Evolutionary conservation across 1,284 basidiomycete genomes (phyloP).

Genomic region (Cutaneotrichosporon mucoides): DNA sequence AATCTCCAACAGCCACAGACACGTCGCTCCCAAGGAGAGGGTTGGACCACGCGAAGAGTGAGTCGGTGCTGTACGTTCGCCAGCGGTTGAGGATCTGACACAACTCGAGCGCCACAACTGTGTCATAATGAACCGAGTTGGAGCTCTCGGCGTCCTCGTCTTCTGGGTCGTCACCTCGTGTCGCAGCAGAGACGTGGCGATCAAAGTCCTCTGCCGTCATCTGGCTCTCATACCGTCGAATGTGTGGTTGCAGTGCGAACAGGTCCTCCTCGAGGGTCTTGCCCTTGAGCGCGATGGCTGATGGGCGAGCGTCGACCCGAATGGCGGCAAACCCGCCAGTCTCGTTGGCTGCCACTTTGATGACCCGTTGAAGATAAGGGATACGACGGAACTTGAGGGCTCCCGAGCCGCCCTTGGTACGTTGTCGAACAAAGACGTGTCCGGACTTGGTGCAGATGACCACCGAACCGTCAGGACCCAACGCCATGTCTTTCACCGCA

Average conservation of each 20-base stretch:
- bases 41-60: constrained; percentile 44
- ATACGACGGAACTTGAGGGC: constrained; percentile 77
- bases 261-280: constrained; percentile 66
- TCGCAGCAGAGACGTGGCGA: neutral
- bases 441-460: constrained; percentile 92
- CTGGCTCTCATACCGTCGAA: constrained; percentile 43
- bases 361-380: constrained; percentile 76
- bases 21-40: constrained; percentile 43
- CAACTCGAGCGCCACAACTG: constrained; percentile 37
- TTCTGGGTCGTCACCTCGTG: constrained; percentile 9
- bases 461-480: constrained; percentile 81
- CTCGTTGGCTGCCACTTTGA: constrained; percentile 78
- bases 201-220: constrained; percentile 46
- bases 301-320: constrained; percentile 65
- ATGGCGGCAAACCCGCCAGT: constrained; percentile 87
- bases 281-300: constrained; percentile 60
- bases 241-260: constrained; percentile 59
- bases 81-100: constrained; percentile 43
- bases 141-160: constrained; percentile 48
- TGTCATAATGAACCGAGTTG: constrained; percentile 46
- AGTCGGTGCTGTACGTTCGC: constrained; percentile 33
- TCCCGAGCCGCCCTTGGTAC: constrained; percentile 55
- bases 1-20: constrained; percentile 31
- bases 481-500: constrained; percentile 81
- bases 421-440: constrained; percentile 83